Evolutionary conservation across 2,329 filamentous ascomycete genomes (phyloP), one percentile per base, ranked within the genome.

Genomic region (Arthrobotrys sinensis): DNA sequence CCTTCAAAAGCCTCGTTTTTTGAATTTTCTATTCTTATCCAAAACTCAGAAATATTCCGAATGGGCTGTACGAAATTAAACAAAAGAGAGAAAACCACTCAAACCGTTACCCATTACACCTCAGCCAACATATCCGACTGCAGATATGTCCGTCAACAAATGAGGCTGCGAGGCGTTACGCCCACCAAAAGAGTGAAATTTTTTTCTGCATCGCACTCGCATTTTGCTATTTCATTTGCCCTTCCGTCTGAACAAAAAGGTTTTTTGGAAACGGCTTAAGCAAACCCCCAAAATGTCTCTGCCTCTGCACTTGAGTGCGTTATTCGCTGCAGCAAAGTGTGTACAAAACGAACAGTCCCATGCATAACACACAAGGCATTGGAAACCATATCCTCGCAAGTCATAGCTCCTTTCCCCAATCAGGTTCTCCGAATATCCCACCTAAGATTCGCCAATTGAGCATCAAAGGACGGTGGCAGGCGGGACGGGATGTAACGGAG

Each of bases 161-260:
- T 60, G 55, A 60, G 55, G 55, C 55, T 60, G 55, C 36, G 36
- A 60, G 55, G 55, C 55, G 55, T 40, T n/a, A 60, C 55, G 55
- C 55, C 28, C 28, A 16, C 21, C 24, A 11, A 21, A 24, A 36
- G 28, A 55, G 28, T n/a, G 10, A 55, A 55, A 55, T 8, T 36
- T 11, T 62, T 62, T 64, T 46, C 68, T 64, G 57, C 46, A 52
- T 69, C 67, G 67, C 67, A 65, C 36, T 72, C 57, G 67, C 68
- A 57, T 34, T 60, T 60, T 43, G 16, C 16, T 19, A 60, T 60
- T 43, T 60, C 55, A 60, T 60, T 60, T 60, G 55, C 36, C 55
- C 55, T 60, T 60, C 36, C 55, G 10, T 60, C 55, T 60, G 55
- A 60, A 60, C 55, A 43, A 60, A 28, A 60, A n/a, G n/a, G 12